phyloP scores from a whole-genome alignment of 371 early-diverging fungal genomes.

The Gilbertella persicaria region DNA sequence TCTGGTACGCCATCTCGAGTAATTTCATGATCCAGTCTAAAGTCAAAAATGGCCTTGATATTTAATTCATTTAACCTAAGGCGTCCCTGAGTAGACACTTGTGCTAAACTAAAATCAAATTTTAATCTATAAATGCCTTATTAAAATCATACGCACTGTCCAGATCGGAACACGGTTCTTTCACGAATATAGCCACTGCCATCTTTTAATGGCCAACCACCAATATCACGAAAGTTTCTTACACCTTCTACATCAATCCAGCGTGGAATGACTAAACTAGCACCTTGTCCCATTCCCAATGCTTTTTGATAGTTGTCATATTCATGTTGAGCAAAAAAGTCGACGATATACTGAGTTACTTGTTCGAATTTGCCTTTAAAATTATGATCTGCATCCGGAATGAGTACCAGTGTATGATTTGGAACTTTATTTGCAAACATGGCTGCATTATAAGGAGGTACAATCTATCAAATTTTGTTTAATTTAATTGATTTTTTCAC shows the following conservation, averaged over 20 bases:
- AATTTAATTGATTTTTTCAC: neutral
- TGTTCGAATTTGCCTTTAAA: conserved; percentile 50
- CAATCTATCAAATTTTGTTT: conserved; percentile 37
- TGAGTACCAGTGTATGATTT: conserved; percentile 52
- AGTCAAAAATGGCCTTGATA: conserved; percentile 58
- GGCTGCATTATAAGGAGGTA: conserved; percentile 59
- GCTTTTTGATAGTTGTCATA: conserved; percentile 40
- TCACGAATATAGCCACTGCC: conserved; percentile 52
- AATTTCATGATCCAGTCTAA: conserved; percentile 58
- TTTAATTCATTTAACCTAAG: conserved; percentile 46
- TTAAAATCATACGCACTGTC: conserved; percentile 9
- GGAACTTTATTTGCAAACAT: conserved; percentile 52
- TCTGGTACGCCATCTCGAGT: conserved; percentile 49
- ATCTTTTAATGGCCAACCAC: conserved; percentile 51
- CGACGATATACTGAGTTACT: conserved; percentile 35
- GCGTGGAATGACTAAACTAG: conserved; percentile 32
- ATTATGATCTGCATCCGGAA: conserved; percentile 62
- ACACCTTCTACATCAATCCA: conserved; percentile 65
- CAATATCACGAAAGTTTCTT: conserved; percentile 63
- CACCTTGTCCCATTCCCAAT: conserved; percentile 28
- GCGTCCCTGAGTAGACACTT: conserved; percentile 47
- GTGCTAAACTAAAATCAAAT: conserved; percentile 21
- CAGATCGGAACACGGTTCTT: conserved; percentile 39
- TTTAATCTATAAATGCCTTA: neutral
- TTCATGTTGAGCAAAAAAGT: conserved; percentile 46